Conservation (phyloP, 371 early-diverging fungal species). For the Smittium culicis region DNA sequence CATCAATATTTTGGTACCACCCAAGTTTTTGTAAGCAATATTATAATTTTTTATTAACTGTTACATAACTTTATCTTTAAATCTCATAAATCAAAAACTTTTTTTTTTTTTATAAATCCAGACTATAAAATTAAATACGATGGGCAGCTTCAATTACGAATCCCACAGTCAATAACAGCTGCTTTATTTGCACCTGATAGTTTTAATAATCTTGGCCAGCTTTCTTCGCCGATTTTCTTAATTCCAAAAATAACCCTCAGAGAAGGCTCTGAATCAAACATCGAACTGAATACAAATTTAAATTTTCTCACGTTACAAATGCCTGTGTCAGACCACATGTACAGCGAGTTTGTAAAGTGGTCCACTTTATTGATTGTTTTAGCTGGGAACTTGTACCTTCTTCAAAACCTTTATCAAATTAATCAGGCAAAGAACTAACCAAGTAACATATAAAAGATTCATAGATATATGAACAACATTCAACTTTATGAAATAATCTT, state of each 20-base stretch:
- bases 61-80: neutral
- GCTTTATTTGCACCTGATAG: neutral
- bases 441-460: too few species aligned
- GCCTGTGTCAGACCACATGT: neutral
- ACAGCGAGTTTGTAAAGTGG: neutral
- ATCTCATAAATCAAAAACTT: neutral
- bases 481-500: too few species aligned
- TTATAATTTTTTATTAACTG: neutral
- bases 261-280: neutral
- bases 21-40: neutral
- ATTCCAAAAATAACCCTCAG: neutral
- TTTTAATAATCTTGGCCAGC: neutral
- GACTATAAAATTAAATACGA: neutral
- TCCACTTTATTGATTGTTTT: conserved; percentile 2
- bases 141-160: neutral
- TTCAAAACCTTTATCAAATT: neutral
- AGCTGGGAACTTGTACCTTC: neutral
- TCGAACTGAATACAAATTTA: neutral
- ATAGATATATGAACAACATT: too few species aligned
- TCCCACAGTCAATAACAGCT: neutral
- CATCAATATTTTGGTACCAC: neutral
- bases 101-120: neutral
- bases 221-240: neutral
- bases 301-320: neutral
- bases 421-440: too few species aligned